Conservation (phyloP, 139 green algal genomes). For the Coelastrella sp. region DNA sequence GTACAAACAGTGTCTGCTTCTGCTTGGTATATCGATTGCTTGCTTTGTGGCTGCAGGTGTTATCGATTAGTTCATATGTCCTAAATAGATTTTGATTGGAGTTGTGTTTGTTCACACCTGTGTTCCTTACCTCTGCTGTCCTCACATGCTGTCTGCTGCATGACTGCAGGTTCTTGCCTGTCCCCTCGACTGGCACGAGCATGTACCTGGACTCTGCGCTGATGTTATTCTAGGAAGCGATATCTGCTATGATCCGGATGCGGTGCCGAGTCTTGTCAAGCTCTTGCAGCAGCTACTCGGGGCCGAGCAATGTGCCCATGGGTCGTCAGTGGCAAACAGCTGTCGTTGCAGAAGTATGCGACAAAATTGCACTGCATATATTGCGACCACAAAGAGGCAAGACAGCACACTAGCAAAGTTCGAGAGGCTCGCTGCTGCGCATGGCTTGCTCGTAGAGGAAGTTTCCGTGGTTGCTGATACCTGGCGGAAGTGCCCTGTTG, state of each 20-base stretch:
- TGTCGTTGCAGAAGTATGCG: not conserved
- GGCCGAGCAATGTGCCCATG: not conserved
- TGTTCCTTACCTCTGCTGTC: not conserved
- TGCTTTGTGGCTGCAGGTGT: not conserved
- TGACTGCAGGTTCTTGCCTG: conserved; percentile 30
- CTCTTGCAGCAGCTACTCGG: conserved; percentile 21
- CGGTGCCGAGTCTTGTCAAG: conserved; percentile 32
- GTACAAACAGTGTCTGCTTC: too few relatives aligned
- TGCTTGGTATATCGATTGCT: not conserved
- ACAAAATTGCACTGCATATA: conserved; percentile 22
- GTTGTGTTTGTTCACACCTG: too few relatives aligned
- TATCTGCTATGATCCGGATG: conserved; percentile 75
- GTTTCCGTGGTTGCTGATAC: not conserved
- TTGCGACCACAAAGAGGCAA: conserved; percentile 49
- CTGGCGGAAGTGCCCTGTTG: not conserved
- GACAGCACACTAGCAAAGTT: conserved; percentile 54
- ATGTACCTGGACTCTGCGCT: conserved; percentile 40
- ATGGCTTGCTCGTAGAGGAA: conserved; percentile 30
- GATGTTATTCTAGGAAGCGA: conserved; percentile 73
- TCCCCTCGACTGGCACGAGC: conserved; percentile 18
- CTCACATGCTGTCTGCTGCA: not conserved
- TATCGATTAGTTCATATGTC: too few relatives aligned
- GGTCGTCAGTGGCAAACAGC: not conserved
- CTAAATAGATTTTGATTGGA: too few relatives aligned
- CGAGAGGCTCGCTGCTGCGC: not conserved